Evolutionary conservation across 148 eudicot genomes (phyloP).

Genomic region (Camellia lanceoleosa): DNA sequence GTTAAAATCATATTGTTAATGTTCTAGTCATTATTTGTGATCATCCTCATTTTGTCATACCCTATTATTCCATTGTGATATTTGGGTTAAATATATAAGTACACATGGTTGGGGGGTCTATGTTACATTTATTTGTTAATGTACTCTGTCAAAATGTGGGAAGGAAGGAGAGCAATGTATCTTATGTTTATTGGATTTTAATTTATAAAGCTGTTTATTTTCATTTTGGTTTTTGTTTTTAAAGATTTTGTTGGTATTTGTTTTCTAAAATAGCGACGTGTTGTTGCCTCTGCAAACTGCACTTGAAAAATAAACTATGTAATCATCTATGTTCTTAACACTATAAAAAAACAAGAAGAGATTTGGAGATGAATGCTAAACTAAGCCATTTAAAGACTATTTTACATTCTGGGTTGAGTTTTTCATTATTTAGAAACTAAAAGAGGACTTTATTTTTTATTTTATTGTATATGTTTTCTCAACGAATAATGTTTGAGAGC

Average conservation of each 20-base stretch:
- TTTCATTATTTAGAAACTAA: too few relatives aligned
- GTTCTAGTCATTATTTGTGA: not conserved
- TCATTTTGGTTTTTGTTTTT: not conserved
- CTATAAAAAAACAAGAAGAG: too few relatives aligned
- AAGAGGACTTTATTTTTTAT: too few relatives aligned
- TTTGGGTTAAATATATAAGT: not conserved
- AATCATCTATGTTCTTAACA: too few relatives aligned
- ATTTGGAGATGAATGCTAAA: too few relatives aligned
- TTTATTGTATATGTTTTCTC: too few relatives aligned
- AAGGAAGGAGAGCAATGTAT: not conserved
- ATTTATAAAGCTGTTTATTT: not conserved
- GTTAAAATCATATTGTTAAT: not conserved
- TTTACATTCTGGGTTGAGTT: too few relatives aligned
- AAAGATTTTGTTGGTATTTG: not conserved
- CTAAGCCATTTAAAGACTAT: too few relatives aligned
- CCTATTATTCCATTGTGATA: not conserved
- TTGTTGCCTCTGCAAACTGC: too few relatives aligned
- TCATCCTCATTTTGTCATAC: not conserved
- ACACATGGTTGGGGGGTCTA: not conserved
- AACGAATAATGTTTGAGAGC: too few relatives aligned
- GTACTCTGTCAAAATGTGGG: not conserved
- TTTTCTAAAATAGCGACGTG: not conserved
- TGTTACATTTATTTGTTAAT: not conserved
- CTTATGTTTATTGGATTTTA: not conserved
- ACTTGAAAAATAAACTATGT: too few relatives aligned